phyloP scores from a whole-genome alignment of 306 rosid genomes.

The Trifolium fragiferum region DNA sequence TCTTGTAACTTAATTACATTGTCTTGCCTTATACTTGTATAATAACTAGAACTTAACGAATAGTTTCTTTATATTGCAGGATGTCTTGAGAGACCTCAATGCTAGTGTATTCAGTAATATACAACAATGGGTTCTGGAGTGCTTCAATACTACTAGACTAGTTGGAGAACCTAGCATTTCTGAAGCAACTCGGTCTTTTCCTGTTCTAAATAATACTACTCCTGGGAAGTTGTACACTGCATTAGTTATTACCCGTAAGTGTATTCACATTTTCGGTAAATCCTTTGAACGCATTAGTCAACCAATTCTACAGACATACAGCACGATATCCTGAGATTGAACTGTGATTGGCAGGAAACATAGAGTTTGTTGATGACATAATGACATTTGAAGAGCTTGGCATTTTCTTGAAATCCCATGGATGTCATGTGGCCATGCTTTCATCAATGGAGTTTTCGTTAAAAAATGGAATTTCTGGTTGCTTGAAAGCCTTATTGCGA shows the following conservation, averaged over 20 bases:
- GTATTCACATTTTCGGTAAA: conserved; percentile 23
- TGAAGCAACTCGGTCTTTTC: conserved; percentile 66
- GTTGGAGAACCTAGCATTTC: conserved; percentile 51
- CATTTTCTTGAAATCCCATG: conserved; percentile 71
- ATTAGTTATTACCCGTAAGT: conserved; percentile 77
- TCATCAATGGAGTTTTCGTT: conserved; percentile 72
- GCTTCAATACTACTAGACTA: conserved; percentile 60
- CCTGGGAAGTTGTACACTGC: conserved; percentile 66
- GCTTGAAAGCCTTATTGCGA: conserved; percentile 75
- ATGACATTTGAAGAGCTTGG: conserved; percentile 86
- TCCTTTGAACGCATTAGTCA: conserved; percentile 16
- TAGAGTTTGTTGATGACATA: conserved; percentile 91
- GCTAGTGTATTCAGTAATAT: conserved; percentile 62
- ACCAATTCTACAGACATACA: conserved; percentile 27
- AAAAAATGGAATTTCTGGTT: conserved; percentile 86
- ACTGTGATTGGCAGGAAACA: conserved; percentile 66
- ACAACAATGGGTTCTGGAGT: conserved; percentile 66
- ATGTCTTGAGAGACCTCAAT: conserved; percentile 66
- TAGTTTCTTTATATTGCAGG: conserved; percentile 51
- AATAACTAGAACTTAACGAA: conserved; percentile 24
- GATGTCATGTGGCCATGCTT: conserved; percentile 82
- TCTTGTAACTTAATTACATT: conserved; percentile 24
- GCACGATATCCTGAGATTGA: conserved; percentile 34
- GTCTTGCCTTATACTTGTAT: background rate
- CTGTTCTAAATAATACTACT: conserved; percentile 55